Conservation (phyloP, 805 yeast species). For the Starmerella geochares region DNA sequence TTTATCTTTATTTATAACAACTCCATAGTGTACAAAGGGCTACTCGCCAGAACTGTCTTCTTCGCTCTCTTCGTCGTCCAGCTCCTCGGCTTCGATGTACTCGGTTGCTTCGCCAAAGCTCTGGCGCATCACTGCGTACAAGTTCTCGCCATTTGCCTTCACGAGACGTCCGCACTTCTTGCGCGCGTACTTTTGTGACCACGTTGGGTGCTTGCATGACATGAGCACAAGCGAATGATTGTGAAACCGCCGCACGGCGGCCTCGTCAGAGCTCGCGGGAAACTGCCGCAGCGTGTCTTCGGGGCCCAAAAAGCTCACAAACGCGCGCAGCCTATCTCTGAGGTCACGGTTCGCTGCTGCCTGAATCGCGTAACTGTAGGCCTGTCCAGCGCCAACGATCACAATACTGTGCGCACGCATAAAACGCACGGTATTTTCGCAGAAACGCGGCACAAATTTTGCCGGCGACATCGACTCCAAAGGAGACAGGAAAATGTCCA, state of each 20-base stretch:
- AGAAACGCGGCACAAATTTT: conserved; percentile 52
- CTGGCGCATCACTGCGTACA: conserved; percentile 68
- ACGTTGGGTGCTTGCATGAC: conserved; percentile 61
- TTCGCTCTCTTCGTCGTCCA: conserved; percentile 14
- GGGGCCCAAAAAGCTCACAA: conserved; percentile 54
- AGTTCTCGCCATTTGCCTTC: conserved; percentile 58
- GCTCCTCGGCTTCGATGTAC: conserved; percentile 41
- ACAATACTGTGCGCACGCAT: conserved; percentile 62
- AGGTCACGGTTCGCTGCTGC: conserved; percentile 71
- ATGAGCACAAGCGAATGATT: conserved; percentile 77
- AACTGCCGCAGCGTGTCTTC: conserved; percentile 62
- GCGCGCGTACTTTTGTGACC: conserved; percentile 76
- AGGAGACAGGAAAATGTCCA: conserved; percentile 45
- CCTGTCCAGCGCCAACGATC: conserved; percentile 81
- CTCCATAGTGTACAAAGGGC: background rate
- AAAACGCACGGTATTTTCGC: conserved; percentile 84
- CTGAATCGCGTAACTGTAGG: conserved; percentile 78
- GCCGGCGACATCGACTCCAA: conserved; percentile 19
- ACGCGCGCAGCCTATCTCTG: conserved; percentile 56
- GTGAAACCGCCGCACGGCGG: conserved; percentile 84
- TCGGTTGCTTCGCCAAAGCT: conserved; percentile 78
- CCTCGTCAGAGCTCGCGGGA: conserved; percentile 81
- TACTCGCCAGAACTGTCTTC: background rate
- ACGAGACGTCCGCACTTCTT: conserved; percentile 85
- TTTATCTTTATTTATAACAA: background rate